Evolutionary conservation across 208 protist species (phyloP).

Genomic region (Leishmania lainsoni): DNA sequence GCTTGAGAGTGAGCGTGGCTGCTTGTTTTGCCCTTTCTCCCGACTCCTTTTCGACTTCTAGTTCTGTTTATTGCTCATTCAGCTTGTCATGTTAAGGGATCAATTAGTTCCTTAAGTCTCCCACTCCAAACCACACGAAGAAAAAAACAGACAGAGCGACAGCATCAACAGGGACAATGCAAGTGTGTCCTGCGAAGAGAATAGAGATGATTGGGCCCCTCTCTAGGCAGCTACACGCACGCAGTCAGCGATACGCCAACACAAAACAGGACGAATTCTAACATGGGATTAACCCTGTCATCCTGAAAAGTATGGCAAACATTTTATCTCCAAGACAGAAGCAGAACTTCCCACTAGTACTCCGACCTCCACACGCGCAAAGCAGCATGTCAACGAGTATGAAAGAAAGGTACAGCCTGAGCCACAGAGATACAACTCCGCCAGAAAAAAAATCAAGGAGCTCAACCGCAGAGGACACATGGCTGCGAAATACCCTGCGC

Average conservation of each 20-base stretch:
- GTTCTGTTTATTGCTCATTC: background rate
- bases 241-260: background rate
- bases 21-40: background rate
- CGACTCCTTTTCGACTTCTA: no score
- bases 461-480: background rate
- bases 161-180: background rate
- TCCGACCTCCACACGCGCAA: background rate
- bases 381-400: no score
- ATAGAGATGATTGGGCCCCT: background rate
- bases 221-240: background rate
- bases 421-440: background rate
- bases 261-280: background rate
- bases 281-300: background rate
- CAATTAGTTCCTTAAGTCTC: background rate
- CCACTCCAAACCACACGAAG: no score
- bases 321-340: background rate
- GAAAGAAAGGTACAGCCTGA: background rate
- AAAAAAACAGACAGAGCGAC: background rate
- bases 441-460: background rate
- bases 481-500: background rate
- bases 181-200: background rate
- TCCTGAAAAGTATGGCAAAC: no score
- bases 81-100: background rate
- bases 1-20: background rate
- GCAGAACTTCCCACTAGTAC: no score